Evolutionary conservation across 1,284 basidiomycete genomes (phyloP), one percentile per base, ranked within the genome.

Genomic region (Lentinus polychrous): DNA sequence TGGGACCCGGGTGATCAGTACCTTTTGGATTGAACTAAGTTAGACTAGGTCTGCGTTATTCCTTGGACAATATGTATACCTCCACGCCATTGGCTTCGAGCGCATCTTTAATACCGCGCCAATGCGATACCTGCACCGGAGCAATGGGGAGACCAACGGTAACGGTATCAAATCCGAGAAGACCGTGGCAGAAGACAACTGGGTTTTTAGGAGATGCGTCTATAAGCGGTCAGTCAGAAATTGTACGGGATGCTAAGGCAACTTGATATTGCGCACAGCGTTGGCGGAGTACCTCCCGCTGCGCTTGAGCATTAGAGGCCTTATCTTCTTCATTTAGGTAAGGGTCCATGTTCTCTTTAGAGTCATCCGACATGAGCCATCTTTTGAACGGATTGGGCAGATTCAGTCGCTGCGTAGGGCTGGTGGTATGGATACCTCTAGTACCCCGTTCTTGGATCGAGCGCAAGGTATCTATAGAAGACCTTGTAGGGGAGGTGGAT

Each of bases 101-200:
- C 6, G 88, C 91, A 61, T 96, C 91, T 58, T 86, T 86, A 55
- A 97, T 94, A 2, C 94, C 94, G 34, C 94, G 79, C 94, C 94
- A 98, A 64, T 98, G 93, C 3, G 84, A 78, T 42, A 98, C 90
- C 59, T 93, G 83, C 22, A 97, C 60, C 2, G 88, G 83, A 8
- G 87, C 83, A 49, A 92, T 83, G 14, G 81, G 67, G 1, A 79
- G 81, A 8, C 83, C 82, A 39, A 88, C 78, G 3, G 76, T 83
- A 52, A 88, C 78, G 0, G 81, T 83, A 62, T 93, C 89, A 58
- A 92, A 92, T 3, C 92, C 93, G 1, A 96, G 75, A 1, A 96
- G 75, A 7, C 94, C 94, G 60, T 97, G 94, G 57, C 93, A 95
- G 65, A 97, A 95, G 2, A 97, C 86, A 40, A 96, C 67, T 0